A percentile compares a stretch with the other conserved stretches of the same genome.
Evolutionary conservation across 2,329 filamentous ascomycete species (phyloP).

Genomic region (Fusarium chlamydosporum): DNA sequence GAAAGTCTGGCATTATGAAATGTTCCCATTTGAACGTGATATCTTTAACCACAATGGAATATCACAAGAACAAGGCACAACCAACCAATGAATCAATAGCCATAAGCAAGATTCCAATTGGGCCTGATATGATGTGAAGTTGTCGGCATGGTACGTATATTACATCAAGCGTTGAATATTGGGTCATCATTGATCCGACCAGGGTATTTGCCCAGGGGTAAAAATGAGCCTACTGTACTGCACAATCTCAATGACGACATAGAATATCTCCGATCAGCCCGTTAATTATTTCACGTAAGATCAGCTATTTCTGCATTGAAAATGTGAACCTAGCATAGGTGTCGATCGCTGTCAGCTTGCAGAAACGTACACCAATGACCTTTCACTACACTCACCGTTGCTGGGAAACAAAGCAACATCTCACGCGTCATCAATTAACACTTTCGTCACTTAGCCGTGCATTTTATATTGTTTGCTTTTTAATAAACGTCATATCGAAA

Average conservation of each 20-base stretch:
- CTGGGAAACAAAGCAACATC: background rate
- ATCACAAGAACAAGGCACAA: too few species aligned
- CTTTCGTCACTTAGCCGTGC: conserved; percentile 2
- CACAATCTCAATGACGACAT: conserved; percentile 13
- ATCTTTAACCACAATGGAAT: too few species aligned
- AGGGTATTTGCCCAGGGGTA: too few species aligned
- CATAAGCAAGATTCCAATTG: too few species aligned
- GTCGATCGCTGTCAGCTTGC: background rate
- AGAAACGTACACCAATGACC: background rate
- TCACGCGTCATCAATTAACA: conserved; percentile 1
- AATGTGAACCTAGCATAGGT: background rate
- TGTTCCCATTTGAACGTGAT: too few species aligned
- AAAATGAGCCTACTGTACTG: background rate
- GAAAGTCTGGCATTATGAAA: too few species aligned
- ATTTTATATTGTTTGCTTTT: conserved; percentile 1
- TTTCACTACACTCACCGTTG: background rate
- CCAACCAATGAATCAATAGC: too few species aligned
- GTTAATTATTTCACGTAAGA: background rate
- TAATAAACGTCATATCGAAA: conserved; percentile 17
- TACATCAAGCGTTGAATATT: too few species aligned
- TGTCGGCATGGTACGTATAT: too few species aligned
- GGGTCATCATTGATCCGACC: too few species aligned
- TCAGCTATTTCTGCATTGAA: background rate
- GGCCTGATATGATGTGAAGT: too few species aligned
- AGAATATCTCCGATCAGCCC: background rate